These are phyloP conservation scores for Leccinum pallidistipes DNA, from an alignment of 1,284 basidiomycete genomes.

Conservation along the genomic window DNA sequence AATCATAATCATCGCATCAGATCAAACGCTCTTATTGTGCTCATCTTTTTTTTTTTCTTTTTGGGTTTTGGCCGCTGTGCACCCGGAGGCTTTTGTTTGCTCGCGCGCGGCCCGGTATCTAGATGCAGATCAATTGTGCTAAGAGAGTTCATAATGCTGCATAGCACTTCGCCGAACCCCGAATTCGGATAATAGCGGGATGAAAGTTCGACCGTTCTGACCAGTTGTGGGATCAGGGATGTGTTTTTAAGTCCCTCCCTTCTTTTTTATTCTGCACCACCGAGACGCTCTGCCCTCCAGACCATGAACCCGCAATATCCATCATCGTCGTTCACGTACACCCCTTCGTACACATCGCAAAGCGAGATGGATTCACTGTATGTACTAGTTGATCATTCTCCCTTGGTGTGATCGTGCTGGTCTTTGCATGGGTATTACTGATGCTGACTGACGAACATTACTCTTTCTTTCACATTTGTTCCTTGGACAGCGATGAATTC, in stretches of 20 bases:
- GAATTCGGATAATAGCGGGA: conserved; percentile 2
- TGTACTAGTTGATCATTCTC: not conserved
- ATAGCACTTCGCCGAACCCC: conserved; percentile 1
- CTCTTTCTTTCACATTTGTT: not conserved
- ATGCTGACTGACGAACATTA: not conserved
- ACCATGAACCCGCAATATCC: conserved; percentile 1
- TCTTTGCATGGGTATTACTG: not conserved
- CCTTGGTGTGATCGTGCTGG: not conserved
- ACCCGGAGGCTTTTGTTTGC: not conserved
- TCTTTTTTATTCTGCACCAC: not conserved
- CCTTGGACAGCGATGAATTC: conserved; percentile 19
- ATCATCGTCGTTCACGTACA: not conserved
- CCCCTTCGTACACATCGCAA: not conserved
- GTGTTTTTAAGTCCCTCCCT: conserved; percentile 10
- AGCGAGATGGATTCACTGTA: conserved; percentile 12
- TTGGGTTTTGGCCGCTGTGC: not conserved
- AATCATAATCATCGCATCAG: not conserved
- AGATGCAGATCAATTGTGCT: not conserved
- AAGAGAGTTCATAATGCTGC: not conserved
- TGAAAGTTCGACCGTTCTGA: not conserved
- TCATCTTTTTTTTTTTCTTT: not conserved
- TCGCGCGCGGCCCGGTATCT: conserved; percentile 5
- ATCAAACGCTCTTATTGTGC: not conserved
- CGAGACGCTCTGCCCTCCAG: not conserved
- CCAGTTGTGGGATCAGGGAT: not conserved